Conservation (phyloP, 2,329 filamentous ascomycete genomes). For the Fusarium sp. region DNA sequence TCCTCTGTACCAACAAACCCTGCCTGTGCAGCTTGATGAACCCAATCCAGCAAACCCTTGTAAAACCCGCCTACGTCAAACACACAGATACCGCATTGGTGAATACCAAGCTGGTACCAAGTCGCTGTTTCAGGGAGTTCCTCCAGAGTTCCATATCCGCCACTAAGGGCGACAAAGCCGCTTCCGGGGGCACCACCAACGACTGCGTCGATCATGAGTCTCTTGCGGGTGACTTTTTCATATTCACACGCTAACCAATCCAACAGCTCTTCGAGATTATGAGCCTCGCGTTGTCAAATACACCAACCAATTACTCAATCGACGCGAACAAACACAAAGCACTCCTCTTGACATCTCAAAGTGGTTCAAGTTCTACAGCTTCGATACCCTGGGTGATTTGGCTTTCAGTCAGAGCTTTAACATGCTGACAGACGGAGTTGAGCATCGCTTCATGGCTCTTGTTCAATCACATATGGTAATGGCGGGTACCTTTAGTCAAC, state of each 20-base stretch:
- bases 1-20: neutral
- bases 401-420: neutral
- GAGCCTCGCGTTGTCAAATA: neutral
- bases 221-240: neutral
- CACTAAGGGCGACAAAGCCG: neutral
- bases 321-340: rapidly evolving
- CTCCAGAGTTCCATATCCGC: neutral
- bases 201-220: neutral
- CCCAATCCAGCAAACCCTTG: neutral
- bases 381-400: neutral
- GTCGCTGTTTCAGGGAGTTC: neutral
- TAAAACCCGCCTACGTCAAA: neutral
- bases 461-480: neutral
- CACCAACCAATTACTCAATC: neutral
- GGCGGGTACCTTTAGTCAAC: neutral
- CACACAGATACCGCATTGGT: neutral
- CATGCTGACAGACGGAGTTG: neutral
- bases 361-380: neutral
- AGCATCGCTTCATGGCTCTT: neutral
- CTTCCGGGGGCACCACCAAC: neutral
- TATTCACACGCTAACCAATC: too few species aligned
- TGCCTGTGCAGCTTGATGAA: neutral
- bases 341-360: neutral
- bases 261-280: neutral
- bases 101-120: neutral